Evolutionary conservation across 106 monocot species (phyloP), one percentile per base, ranked within the genome.

Genomic region (Vanilla planifolia): DNA sequence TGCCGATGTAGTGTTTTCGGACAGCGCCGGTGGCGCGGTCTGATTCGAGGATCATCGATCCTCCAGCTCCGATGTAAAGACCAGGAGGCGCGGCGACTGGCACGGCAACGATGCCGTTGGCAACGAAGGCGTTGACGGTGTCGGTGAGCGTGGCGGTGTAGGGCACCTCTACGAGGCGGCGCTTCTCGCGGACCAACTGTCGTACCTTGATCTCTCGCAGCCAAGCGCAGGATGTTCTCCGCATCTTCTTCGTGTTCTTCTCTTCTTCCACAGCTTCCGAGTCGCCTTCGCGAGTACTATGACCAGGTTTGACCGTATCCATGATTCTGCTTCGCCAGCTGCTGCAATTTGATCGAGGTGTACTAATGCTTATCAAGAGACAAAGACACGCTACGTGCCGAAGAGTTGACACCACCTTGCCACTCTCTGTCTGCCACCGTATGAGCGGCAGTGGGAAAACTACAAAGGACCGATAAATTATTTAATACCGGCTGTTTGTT

Each of bases 41-140:
- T 21, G 79, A 76, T 60, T 83, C 88, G 23, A 83, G 67, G 37
- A 88, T 83, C 79, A 73, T 76, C 24, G 88, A 76, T 1, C 88
- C 87, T 1, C 87, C 87, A 3, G 79, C 87, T 43, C 82, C 87
- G 41, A 82, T 82, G 82, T 82, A 88, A 6, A 63, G 79, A 1
- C 82, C 83, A 4, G 88, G 79, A 10, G 83, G 80, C 1, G 83
- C 80, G 8, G 83, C 88, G 6, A 83, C 88, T 0, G 88, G 76
- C 15, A 83, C 69, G 9, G 77, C 83, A 14, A 66, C 60, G 43
- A 87, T 71, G 64, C 62, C 34, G 70, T 79, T 79, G 48, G 83
- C 79, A 25, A 73, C 43, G 28, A 88, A 79, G 56, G 79, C 67
- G 70, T 79, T 76, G 42, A 76, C 66, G 51, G 83, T 75, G 40